Evolutionary conservation across 2,329 filamentous ascomycete species (phyloP).

Genomic region (Mollisia scopiformis): DNA sequence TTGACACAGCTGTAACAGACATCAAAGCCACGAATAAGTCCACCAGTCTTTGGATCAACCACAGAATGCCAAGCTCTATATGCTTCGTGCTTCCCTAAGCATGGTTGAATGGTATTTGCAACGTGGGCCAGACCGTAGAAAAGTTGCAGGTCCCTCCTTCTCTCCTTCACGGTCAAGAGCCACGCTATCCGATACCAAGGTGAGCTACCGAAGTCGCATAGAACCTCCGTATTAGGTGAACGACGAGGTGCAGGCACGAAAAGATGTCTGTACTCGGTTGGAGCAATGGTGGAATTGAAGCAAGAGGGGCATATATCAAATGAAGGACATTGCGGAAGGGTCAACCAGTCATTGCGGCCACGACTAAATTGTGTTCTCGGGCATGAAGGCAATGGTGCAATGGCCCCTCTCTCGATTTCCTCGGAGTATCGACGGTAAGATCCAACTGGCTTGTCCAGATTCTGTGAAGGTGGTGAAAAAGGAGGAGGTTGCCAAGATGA

Average conservation of each 20-base stretch:
- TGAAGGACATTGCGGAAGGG: conserved; percentile 67
- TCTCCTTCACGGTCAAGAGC: conserved; percentile 75
- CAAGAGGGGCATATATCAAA: conserved; percentile 86
- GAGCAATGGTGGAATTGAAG: conserved; percentile 69
- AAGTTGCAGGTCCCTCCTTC: conserved; percentile 66
- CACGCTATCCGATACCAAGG: conserved; percentile 87
- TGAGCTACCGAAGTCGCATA: conserved; percentile 77
- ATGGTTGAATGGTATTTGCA: conserved; percentile 58
- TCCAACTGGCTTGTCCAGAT: conserved; percentile 44
- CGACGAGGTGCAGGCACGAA: conserved; percentile 66
- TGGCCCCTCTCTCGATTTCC: conserved; percentile 46
- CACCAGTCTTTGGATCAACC: conserved; percentile 66
- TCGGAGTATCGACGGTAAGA: conserved; percentile 59
- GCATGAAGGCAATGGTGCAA: conserved; percentile 66
- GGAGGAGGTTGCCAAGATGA: conserved; percentile 48
- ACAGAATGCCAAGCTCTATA: conserved; percentile 76
- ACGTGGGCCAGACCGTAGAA: conserved; percentile 71
- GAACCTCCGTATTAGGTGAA: conserved; percentile 58
- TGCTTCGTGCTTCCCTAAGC: conserved; percentile 56
- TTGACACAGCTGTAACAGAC: conserved; percentile 76
- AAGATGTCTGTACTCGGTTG: conserved; percentile 67
- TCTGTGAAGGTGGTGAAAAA: conserved; percentile 43
- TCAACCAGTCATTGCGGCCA: conserved; percentile 79
- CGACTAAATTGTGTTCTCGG: conserved; percentile 64
- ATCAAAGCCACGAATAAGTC: conserved; percentile 70